Conservation (phyloP, 225 moss, liverwort and hornwort species). For the Ulota crispa region DNA sequence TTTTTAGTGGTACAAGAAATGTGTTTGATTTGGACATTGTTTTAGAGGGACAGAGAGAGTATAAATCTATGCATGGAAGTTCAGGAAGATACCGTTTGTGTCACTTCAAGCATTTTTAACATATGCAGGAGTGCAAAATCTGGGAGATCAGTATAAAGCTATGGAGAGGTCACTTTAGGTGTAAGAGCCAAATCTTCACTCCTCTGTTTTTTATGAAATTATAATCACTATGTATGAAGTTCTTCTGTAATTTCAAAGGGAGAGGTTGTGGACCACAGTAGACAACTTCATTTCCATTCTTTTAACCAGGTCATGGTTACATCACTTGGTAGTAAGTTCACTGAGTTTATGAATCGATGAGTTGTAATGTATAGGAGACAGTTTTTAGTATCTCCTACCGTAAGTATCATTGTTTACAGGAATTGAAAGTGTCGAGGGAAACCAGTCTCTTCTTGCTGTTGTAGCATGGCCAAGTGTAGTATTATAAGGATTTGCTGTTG, state of each 20-base stretch:
- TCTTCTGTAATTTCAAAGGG: not conserved
- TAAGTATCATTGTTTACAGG: not conserved
- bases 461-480: not conserved
- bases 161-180: not conserved
- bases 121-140: not conserved
- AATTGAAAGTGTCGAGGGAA: not conserved
- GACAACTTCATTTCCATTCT: not conserved
- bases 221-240: not conserved
- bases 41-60: too few species aligned
- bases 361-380: not conserved
- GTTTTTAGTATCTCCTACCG: not conserved
- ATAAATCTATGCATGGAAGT: not conserved
- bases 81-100: not conserved
- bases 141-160: not conserved
- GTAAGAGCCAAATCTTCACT: not conserved
- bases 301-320: not conserved
- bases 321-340: not conserved
- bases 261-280: not conserved
- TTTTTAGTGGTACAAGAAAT: too few species aligned
- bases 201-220: not conserved
- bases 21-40: too few species aligned
- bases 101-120: not conserved
- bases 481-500: not conserved
- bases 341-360: not conserved
- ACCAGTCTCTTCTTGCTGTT: not conserved